These are phyloP conservation scores for Scenedesmus sp. DNA, from an alignment of 163 green algal species.

Conservation along the genomic window DNA sequence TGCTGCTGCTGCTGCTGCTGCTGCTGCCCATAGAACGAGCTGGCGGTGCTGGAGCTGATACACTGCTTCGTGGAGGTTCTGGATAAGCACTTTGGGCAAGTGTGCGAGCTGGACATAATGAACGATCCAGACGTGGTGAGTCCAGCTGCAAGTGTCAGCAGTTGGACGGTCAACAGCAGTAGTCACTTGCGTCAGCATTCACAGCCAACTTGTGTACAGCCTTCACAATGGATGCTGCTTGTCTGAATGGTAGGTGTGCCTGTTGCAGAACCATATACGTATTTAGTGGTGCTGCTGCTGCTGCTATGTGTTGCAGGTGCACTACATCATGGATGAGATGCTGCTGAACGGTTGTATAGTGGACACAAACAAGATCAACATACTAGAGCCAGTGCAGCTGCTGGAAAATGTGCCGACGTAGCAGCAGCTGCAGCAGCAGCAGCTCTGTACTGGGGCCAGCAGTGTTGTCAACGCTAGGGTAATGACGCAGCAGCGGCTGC, in stretches of 20 bases:
- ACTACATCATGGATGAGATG: constrained; percentile 97
- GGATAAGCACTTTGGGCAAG: constrained; percentile 93
- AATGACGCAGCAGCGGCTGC: neutral
- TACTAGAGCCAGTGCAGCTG: constrained; percentile 83
- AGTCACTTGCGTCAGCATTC: no score
- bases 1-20: neutral
- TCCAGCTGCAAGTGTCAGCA: neutral
- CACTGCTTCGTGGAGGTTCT: constrained; percentile 93
- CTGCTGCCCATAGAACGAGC: constrained; percentile 83
- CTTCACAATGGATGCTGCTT: no score
- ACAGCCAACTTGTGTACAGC: no score
- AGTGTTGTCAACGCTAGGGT: no score
- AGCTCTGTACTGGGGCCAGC: neutral
- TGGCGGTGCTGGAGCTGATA: constrained; percentile 91
- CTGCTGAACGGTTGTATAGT: constrained; percentile 93
- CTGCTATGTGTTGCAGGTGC: constrained; percentile 71
- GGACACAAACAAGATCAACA: constrained; percentile 94
- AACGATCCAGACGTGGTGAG: constrained; percentile 90
- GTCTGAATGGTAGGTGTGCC: no score
- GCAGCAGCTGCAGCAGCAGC: neutral
- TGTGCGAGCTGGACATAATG: constrained; percentile 97
- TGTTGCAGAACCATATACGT: no score
- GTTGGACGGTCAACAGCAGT: no score
- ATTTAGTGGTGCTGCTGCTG: neutral
- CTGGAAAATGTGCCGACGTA: constrained; percentile 64